Conservation (phyloP, 495 filamentous ascomycete species). For the Podospora comata region DNA sequence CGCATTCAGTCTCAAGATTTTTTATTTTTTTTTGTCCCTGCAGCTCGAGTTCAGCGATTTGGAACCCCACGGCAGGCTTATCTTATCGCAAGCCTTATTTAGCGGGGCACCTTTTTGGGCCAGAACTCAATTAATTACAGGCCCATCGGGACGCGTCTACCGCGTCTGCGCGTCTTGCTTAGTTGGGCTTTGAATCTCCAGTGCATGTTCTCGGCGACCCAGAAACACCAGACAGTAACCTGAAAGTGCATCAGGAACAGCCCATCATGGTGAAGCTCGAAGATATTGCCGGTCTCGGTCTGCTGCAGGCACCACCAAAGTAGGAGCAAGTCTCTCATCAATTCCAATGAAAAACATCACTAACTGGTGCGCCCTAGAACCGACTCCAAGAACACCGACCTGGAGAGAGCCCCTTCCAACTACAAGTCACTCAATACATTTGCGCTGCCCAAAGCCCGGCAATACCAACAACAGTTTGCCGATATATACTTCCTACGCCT, state of each 20-base stretch:
- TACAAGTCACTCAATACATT: conserved; percentile 78
- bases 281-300: conserved; percentile 24
- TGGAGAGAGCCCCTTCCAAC: conserved; percentile 50
- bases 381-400: too few species aligned
- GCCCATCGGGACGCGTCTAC: conserved; percentile 4
- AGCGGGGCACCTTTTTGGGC: conserved; percentile 23
- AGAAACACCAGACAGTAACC: neutral
- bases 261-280: conserved; percentile 34
- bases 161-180: conserved; percentile 16
- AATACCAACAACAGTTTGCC: conserved; percentile 92
- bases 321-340: conserved; percentile 20
- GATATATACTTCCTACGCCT: conserved; percentile 96
- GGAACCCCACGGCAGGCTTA: conserved; percentile 31
- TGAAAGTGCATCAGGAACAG: neutral
- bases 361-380: neutral
- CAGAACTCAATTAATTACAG: conserved; percentile 17
- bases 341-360: neutral
- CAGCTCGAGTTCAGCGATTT: conserved; percentile 13
- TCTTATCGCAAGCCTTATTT: conserved; percentile 30
- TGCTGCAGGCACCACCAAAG: conserved; percentile 32
- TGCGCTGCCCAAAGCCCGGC: conserved; percentile 63
- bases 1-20: conserved; percentile 16
- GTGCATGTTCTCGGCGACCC: too few species aligned
- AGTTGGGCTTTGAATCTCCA: neutral
- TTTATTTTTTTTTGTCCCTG: conserved; percentile 35